Evolutionary conservation across 2,329 filamentous ascomycete genomes (phyloP), one percentile per base, ranked within the genome.

Genomic region (Ophiosphaerella herpotricha): DNA sequence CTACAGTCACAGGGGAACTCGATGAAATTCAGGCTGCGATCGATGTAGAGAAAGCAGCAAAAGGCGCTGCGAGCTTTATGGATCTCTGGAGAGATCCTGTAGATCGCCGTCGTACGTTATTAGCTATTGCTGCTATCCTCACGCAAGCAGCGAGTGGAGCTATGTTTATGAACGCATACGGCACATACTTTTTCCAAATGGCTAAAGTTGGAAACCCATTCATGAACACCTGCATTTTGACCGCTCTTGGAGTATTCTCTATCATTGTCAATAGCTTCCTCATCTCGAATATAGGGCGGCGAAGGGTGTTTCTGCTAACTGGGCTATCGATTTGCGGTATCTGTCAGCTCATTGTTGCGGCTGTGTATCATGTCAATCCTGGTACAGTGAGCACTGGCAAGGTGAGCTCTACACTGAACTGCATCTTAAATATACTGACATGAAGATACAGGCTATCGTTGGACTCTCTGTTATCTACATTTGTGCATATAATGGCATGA

Each of bases 291-390:
- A 79, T 77, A 32, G 82, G 82, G 29, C 78, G 80, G 2, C 77
- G 82, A 3, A 75, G 82, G 31, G 66, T 80, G 3, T 82, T 84
- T 67, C 73, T 85, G 46, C 77, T 77, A 50, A 64, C 63, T 1
- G 82, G 82, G 2, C 73, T 85, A 46, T 60, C 72, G 1, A 57
- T 84, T n/a, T 85, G 82, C 53, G 82, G 79, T n/a, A 55, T 82
- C 2, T 73, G 79, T 2, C 81, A 84, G 64, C 72, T 85, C 1
- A 74, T 81, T 43, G 75, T 81, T 11, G 82, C 82, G 1, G 70
- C 78, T 7, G 72, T 83, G 4, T 84, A 84, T 58, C 80, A 78
- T 5, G 69, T 76, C 3, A 60, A 75, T n/a, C 75, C 75, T 0
- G 64, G 67, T 3, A 71, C 71, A 7, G 58, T 59, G 0, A 35